These are phyloP conservation scores for Hemileccinum rubropunctum DNA, from an alignment of 768 basidiomycete genomes.

Conservation along the genomic window DNA sequence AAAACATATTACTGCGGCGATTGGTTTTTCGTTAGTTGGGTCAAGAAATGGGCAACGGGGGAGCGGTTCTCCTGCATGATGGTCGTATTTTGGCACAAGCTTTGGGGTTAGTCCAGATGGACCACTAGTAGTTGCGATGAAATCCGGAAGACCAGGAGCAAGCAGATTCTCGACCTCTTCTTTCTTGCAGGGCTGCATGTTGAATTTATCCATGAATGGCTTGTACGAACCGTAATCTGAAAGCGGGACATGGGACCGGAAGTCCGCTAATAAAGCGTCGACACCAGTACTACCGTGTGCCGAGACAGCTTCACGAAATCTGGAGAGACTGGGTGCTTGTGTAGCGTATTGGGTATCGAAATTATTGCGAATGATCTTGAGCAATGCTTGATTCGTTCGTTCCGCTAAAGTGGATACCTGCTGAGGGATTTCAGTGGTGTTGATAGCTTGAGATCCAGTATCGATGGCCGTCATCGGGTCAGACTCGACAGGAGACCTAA, in stretches of 20 bases:
- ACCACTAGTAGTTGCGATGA: background rate
- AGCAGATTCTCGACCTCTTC: slow-evolving; percentile 4
- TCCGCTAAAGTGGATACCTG: background rate
- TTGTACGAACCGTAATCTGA: background rate
- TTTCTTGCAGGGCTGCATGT: slow-evolving; percentile 7
- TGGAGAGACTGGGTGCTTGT: background rate
- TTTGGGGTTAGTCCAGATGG: background rate
- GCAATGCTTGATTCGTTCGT: background rate
- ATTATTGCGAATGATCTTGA: background rate
- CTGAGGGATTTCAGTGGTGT: background rate
- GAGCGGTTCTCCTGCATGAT: background rate
- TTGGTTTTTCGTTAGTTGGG: background rate
- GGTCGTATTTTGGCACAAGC: background rate
- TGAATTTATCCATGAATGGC: slow-evolving; percentile 3
- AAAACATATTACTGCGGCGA: background rate
- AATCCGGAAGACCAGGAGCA: background rate
- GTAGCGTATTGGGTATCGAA: background rate
- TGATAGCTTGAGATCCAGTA: too few relatives aligned
- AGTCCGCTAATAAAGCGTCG: background rate
- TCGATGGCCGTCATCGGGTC: too few relatives aligned
- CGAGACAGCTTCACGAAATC: background rate
- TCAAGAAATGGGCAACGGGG: background rate
- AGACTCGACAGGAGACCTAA: too few relatives aligned
- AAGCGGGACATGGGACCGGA: slow-evolving; percentile 2
- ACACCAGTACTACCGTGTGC: background rate